Evolutionary conservation across 1,139 yeast genomes (phyloP), one percentile per base, ranked within the genome.

Genomic region (Lodderomyces parapsilosis): DNA sequence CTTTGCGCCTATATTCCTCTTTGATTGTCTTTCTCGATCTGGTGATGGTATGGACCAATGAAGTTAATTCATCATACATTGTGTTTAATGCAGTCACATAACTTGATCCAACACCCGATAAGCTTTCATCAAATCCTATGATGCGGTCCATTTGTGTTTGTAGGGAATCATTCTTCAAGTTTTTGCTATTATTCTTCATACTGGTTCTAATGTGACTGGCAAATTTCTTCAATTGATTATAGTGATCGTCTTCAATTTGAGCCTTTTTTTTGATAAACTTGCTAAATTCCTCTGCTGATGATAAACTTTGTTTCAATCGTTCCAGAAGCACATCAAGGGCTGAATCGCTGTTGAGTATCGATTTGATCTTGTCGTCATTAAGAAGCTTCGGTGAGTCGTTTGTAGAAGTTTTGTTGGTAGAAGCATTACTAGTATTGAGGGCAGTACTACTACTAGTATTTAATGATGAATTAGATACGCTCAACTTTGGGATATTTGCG

Each of bases 11-110:
- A 32, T 91, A 89, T 47, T 86, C 87, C 39, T 93, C 98, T 61
- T 91, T 93, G 44, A 84, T 69, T 31, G 74, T 56, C 59, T 91
- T 91, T 50, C 99, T 74, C 44, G 83, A 71, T 47, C 86, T 76
- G 6, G 86, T 73, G 48, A 90, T 80, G 2, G 90, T 80, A 22
- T 79, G 74, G 20, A 86, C 74, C 46, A 93, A 72, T 1, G 96
- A 83, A n/a, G 73, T 65, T 49, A 91, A 70, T 60, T 93, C 97
- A 55, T 88, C 96, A 57, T 82, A 81, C 93, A 93, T 91, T 35
- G 81, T 83, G 51, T 81, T 86, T 54, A 93, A 69, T 0, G 95
- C 93, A 39, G 81, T 81, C 17, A 87, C 86, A 62, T 83, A 90
- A 4, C 94, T 81, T 39, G 78, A 72, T 22, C 91, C 89, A 13